Evolutionary conservation across 441 rosid genomes (phyloP), one percentile per base, ranked within the genome.

Genomic region (Erodium moschatum): DNA sequence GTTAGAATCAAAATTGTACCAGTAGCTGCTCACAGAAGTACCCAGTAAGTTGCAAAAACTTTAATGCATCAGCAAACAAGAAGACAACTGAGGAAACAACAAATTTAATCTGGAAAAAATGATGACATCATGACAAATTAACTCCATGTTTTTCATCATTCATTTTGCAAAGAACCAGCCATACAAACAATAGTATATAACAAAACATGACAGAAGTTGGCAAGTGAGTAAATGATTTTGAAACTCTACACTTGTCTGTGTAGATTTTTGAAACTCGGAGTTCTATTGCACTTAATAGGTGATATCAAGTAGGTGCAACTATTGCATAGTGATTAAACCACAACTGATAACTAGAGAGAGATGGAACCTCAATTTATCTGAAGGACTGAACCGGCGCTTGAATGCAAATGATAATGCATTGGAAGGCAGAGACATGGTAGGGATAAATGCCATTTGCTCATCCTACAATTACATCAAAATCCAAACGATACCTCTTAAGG

Each of bases 1-100:
- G 86, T 94, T 83, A 77, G 85, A 76, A 79, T 91, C 92, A 52
- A 94, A 81, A 71, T 87, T 83, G 89, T 94, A 91, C 89, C 79
- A 86, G 81, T 91, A 94, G 81, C 98, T 94, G 85, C 38, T 24
- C 70, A 78, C 69, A 72, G 31, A 67, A 27, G 18, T 44, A 63
- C 65, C 58, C 48, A 60, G 16, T 54, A 35, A 56, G 20, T 18
- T 60, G 33, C 18, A 1, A 50, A 72, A 67, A 35, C 48, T 24
- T 40, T 19, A 62, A 18, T 48, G 52, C 61, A 13, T 13, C 62
- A 20, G 35, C 20, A 50, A 40, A 40, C 13, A 0, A 24, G 46
- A 40, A 6, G 33, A 48, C 33, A 69, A 24, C 7, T 27, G 11
- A 33, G 46, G 11, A 33, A 21, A 33, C 5, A 65, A 16, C 6